These are phyloP conservation scores for Penicillium samsonianum DNA, from an alignment of 495 filamentous ascomycete genomes.

Conservation along the genomic window DNA sequence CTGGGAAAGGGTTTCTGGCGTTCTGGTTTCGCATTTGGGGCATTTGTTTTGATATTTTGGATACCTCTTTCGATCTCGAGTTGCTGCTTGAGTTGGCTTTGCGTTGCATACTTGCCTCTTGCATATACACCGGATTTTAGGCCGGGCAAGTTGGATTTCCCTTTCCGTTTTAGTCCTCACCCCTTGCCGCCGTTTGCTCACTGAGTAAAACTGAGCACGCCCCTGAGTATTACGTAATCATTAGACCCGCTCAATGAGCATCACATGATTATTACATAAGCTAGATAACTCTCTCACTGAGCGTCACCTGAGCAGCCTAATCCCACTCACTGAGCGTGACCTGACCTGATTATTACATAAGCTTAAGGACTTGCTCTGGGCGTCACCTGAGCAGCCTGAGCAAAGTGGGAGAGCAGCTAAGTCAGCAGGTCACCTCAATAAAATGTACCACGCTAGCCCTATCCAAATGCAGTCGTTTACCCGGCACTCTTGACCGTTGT, in stretches of 20 bases:
- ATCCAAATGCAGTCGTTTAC: constrained; percentile 5
- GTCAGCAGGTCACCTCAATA: constrained; percentile 12
- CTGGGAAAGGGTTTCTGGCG: neutral
- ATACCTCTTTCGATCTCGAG: neutral
- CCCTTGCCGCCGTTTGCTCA: constrained; percentile 34
- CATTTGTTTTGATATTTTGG: neutral
- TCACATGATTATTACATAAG: neutral
- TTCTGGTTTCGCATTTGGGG: neutral
- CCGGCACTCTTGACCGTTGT: constrained; percentile 10
- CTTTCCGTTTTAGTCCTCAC: constrained; percentile 36
- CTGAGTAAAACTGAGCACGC: constrained; percentile 29
- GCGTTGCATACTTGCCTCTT: neutral
- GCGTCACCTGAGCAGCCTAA: constrained; percentile 2
- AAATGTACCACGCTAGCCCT: constrained; percentile 14
- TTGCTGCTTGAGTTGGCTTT: neutral
- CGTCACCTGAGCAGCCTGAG: constrained; percentile 1
- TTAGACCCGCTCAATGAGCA: constrained; percentile 2
- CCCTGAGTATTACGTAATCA: neutral
- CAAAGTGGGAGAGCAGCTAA: constrained; percentile 5
- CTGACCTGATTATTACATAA: neutral
- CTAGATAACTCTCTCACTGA: constrained; percentile 5
- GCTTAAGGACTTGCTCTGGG: neutral
- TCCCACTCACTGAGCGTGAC: neutral
- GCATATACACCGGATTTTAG: constrained; percentile 2
- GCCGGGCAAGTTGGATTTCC: constrained; percentile 16